These are phyloP conservation scores for Pythium volutum DNA, from an alignment of 352 stramenopile genomes.

Conservation along the genomic window DNA sequence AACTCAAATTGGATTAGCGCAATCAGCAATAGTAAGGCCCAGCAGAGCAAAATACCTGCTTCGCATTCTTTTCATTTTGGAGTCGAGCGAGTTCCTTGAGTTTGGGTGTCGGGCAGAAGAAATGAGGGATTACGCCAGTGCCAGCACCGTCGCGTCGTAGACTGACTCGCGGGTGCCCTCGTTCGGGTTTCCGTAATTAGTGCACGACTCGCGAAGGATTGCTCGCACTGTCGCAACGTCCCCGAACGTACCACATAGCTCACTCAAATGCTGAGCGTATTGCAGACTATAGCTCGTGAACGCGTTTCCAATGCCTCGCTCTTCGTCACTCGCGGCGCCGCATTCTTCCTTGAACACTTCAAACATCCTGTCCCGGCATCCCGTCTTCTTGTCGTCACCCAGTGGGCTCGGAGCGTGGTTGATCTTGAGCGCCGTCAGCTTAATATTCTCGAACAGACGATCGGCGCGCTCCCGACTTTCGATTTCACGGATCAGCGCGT, in stretches of 20 bases:
- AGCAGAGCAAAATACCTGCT: too few relatives aligned
- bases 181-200: neutral
- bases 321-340: neutral
- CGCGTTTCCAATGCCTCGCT: constrained; percentile 30
- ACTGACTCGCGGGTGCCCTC: neutral
- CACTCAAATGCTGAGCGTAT: constrained; percentile 32
- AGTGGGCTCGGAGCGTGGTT: constrained; percentile 1
- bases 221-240: constrained; percentile 7
- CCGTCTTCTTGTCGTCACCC: neutral
- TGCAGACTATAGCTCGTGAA: constrained; percentile 72
- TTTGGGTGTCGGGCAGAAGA: neutral
- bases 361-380: constrained; percentile 20
- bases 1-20: constrained; percentile 30
- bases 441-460: constrained; percentile 52
- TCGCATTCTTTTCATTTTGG: neutral
- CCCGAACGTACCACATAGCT: constrained; percentile 19
- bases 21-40: too few relatives aligned
- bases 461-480: constrained; percentile 49
- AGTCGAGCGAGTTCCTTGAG: neutral
- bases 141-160: constrained; percentile 4
- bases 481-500: constrained; percentile 42
- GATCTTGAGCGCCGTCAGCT: neutral
- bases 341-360: constrained; percentile 22
- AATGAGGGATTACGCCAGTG: constrained; percentile 3
- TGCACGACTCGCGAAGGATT: constrained; percentile 15